Evolutionary conservation across 2,329 filamentous ascomycete species (phyloP), one percentile per base, ranked within the genome.

Genomic region (Ophiostoma populinum): DNA sequence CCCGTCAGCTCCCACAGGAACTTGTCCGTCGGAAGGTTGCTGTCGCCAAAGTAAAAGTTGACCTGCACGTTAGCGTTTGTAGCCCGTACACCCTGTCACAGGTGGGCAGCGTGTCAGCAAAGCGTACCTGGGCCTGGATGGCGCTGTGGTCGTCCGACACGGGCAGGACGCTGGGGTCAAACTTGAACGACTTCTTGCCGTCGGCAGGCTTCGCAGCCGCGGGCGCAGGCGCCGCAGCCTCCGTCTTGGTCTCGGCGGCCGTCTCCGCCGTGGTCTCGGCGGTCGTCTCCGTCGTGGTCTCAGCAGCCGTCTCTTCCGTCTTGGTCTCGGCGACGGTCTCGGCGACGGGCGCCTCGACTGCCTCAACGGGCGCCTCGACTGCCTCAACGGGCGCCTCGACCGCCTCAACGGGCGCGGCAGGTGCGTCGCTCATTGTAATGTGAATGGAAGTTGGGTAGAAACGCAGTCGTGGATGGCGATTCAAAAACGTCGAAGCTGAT

Each of bases 1-100:
- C 75, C 78, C 37, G 82, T 80, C 49, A 75, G 65, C 43, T 73
- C 65, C 62, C 85, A 80, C 46, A 98, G 68, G 61, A 82, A 92
- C 54, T 83, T 80, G 58, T 98, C 92, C 49, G 73, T 75, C 34
- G 79, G 77, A 24, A 98, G 71, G 58, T 94, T 94, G 49, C 77
- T 80, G 55, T 92, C 80, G 49, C 80, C 80, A 58, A 94, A 92
- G 67, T 94, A 94, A 57, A 93, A 94, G 54, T 94, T 85, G 47
- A 93, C 81, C 79, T 92, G 46, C 20, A 34, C n/a, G 16, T 12
- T n/a, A 27, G 19, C 1, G 15, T 2, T n/a, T 13, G 12, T 8
- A 21, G 37, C 44, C 26, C 16, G 6, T 12, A 7, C 5, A 27
- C 10, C 25, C n/a, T 5, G 5, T 16, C 25, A 6, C n/a, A 15